Evolutionary conservation across 768 basidiomycete species (phyloP).

Genomic region (Lactarius akahatsu): DNA sequence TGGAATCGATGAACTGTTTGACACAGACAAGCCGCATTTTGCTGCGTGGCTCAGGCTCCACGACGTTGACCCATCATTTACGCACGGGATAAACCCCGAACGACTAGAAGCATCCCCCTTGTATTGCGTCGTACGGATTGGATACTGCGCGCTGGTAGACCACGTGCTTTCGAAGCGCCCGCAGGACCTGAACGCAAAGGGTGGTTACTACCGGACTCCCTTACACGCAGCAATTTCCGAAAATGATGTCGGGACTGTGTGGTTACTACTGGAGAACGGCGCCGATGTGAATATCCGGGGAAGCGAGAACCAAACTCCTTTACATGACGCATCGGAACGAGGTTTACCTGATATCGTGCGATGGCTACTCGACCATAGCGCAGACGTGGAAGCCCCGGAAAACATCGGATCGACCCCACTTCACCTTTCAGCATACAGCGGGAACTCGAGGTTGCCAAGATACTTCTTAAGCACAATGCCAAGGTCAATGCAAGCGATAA

Average conservation of each 20-base stretch:
- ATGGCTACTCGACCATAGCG: not conserved
- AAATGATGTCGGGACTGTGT: not conserved
- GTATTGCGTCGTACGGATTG: not conserved
- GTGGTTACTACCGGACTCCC: not conserved
- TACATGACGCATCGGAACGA: accelerated
- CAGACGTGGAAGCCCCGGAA: not conserved
- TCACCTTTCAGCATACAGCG: not conserved
- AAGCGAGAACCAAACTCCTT: accelerated
- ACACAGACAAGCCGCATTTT: too few relatives aligned
- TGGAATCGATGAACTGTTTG: too few relatives aligned
- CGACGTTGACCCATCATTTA: too few relatives aligned
- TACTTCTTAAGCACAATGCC: not conserved
- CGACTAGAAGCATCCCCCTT: not conserved
- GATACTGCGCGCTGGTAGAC: not conserved
- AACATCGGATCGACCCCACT: not conserved
- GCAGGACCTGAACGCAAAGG: not conserved
- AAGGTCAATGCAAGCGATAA: not conserved
- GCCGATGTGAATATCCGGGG: not conserved
- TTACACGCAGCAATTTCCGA: not conserved
- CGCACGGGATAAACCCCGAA: too few relatives aligned
- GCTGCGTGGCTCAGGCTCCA: too few relatives aligned
- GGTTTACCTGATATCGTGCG: not conserved
- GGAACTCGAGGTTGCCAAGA: not conserved
- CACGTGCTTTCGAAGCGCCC: not conserved
- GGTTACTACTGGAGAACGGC: not conserved